Conservation (phyloP, 768 basidiomycete genomes). For the Termitomyces sp. region DNA sequence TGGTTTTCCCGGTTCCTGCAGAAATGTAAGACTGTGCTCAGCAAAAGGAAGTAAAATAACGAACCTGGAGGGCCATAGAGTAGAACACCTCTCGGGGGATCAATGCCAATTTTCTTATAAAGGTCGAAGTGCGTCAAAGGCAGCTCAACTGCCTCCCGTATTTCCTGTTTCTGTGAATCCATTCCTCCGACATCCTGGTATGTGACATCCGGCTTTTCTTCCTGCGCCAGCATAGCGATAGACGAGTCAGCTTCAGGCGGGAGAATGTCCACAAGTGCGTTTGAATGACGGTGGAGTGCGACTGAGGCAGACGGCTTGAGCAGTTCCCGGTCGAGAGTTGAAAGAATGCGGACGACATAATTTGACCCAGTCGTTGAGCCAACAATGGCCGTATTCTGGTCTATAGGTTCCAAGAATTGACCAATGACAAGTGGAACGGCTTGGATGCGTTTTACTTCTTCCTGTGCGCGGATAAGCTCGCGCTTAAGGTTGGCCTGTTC, state of each 20-base stretch:
- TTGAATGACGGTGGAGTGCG: conserved; percentile 98
- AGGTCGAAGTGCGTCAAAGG: conserved; percentile 96
- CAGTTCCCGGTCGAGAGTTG: conserved; percentile 93
- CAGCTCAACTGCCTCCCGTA: conserved; percentile 95
- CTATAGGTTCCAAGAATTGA: conserved; percentile 98
- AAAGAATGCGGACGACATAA: conserved; percentile 96
- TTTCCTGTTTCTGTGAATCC: conserved; percentile 98
- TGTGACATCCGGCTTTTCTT: conserved; percentile 91
- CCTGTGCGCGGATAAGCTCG: conserved; percentile 96
- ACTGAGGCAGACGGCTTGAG: conserved; percentile 97
- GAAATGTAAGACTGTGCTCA: background rate
- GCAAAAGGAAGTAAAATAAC: conserved; percentile 10
- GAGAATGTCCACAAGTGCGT: conserved; percentile 95
- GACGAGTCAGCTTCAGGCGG: conserved; percentile 98
- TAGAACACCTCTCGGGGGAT: conserved; percentile 95
- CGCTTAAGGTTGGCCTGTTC: conserved; percentile 97
- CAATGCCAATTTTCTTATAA: conserved; percentile 99
- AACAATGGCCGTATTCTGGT: conserved; percentile 95
- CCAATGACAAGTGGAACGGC: conserved; percentile 98
- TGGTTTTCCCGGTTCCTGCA: conserved; percentile 94
- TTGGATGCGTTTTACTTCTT: conserved; percentile 99
- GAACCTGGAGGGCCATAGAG: conserved; percentile 95
- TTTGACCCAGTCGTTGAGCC: conserved; percentile 97
- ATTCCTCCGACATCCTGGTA: conserved; percentile 97
- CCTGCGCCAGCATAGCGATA: conserved; percentile 89